Percentiles rank a stretch among this genome's conserved stretches.
Conservation (phyloP, 805 yeast species). For the Nakazawaea ernobii region DNA sequence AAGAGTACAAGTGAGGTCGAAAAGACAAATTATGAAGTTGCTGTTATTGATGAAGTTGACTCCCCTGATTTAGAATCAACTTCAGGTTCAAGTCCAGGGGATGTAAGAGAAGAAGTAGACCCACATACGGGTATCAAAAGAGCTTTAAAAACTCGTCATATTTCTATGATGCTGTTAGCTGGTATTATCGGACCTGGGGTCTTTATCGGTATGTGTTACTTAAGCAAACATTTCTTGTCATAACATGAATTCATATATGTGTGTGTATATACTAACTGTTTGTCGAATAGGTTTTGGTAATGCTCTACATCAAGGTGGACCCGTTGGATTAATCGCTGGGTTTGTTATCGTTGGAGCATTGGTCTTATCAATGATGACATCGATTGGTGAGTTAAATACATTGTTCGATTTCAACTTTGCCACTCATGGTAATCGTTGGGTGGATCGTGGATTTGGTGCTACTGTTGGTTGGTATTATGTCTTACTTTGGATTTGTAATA, state of each 20-base stretch:
- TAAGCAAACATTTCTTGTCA: background rate
- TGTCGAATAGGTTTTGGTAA: conserved; percentile 29
- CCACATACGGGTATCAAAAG: conserved; percentile 33
- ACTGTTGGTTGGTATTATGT: conserved; percentile 49
- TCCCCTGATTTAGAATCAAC: background rate
- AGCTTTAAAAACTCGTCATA: conserved; percentile 43
- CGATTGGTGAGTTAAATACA: conserved; percentile 52
- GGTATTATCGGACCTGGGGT: conserved; percentile 61
- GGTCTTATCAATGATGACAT: conserved; percentile 49
- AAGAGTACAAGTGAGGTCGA: too few species aligned
- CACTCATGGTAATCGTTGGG: conserved; percentile 42
- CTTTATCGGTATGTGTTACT: conserved; percentile 34
- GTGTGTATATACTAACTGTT: too few species aligned
- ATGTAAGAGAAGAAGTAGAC: conserved; percentile 17
- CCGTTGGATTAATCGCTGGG: conserved; percentile 41
- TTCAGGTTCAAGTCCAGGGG: background rate
- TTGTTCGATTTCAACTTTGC: conserved; percentile 49
- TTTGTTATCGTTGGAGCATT: conserved; percentile 47
- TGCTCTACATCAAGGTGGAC: conserved; percentile 46
- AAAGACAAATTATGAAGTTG: background rate
- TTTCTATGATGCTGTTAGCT: conserved; percentile 46
- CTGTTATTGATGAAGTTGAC: background rate
- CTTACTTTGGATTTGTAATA: conserved; percentile 50
- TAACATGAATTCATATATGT: too few species aligned
- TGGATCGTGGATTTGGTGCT: conserved; percentile 54